These are phyloP conservation scores for Magnaporthales sp. DNA, from an alignment of 2,329 filamentous ascomycete species.

Conservation along the genomic window DNA sequence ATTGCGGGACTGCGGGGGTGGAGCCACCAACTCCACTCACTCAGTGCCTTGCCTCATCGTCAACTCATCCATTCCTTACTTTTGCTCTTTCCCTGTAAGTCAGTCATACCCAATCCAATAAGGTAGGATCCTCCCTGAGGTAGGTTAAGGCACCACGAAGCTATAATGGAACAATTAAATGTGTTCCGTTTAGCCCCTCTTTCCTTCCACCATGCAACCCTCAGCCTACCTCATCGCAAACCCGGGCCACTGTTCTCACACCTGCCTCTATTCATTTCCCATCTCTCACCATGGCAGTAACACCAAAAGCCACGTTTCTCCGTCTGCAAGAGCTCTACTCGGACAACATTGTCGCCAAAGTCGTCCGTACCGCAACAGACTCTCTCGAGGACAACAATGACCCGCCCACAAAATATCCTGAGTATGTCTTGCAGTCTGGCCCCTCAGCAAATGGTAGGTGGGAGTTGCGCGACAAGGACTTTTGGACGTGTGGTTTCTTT, in stretches of 20 bases:
- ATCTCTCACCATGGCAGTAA: not conserved
- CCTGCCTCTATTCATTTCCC: not conserved
- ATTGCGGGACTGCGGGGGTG: conserved; percentile 1
- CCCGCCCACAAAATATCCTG: conserved; percentile 14
- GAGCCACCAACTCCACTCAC: not conserved
- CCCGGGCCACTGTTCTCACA: not conserved
- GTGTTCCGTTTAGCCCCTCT: not conserved
- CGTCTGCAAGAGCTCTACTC: conserved; percentile 11
- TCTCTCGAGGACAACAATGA: conserved; percentile 8
- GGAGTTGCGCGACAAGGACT: conserved; percentile 12
- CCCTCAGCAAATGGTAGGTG: conserved; percentile 9
- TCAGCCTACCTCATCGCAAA: not conserved
- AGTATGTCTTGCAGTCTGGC: conserved; percentile 15
- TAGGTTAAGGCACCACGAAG: too few species aligned
- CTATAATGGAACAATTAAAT: not conserved
- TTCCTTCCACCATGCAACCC: not conserved
- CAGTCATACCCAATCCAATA: not conserved
- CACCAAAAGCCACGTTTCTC: not conserved
- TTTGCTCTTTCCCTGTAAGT: not conserved
- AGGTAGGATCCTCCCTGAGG: not conserved
- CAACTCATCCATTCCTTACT: not conserved
- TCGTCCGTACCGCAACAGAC: conserved; percentile 12
- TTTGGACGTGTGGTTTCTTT: conserved; percentile 31
- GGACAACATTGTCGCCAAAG: conserved; percentile 15
- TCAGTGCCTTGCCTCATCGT: not conserved